Evolutionary conservation across 768 basidiomycete genomes (phyloP), one percentile per base, ranked within the genome.

Genomic region (Lepiota venenata): DNA sequence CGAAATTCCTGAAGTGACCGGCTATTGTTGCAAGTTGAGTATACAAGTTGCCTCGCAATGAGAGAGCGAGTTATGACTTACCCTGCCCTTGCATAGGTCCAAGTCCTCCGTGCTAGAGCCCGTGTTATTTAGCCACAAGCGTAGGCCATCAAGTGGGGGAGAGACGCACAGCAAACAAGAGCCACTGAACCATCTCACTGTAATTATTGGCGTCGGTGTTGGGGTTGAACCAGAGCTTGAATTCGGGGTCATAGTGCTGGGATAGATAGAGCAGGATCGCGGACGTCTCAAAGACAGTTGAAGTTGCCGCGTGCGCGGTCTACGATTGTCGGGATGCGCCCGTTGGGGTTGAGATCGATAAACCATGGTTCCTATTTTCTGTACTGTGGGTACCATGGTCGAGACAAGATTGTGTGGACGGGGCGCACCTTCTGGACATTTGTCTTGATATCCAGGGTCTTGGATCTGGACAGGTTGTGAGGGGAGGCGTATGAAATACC

Each of bases 81-180:
- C 64, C 58, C 71, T 91, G 88, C 27, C 89, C 88, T 74, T 93
- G 89, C 88, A 92, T 93, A n/a, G 91, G 90, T 22, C 89, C 90
- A 20, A 91, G 68, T 21, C 87, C 90, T 1, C 88, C 90, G 64
- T 91, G 88, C 85, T 89, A 64, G 27, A 56, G 54, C 51, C 18
- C 42, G 16, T 32, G 40, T 45, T 25, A 38, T 10, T 14, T 7
- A 2, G 47, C 39, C 12, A 36, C 36, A 29, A 47, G 4, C 16
- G 43, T 22, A 15, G 36, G 14, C 48, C 44, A 12, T 14, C 16
- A 32, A n/a, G n/a, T n/a, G n/a, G 16, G 3, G 6, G 52, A 25
- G 12, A 36, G n/a, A 56, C 65, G 52, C 57, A 86, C 86, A 12
- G 84, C 79, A 59, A 93, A 94, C 74, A 93, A 91, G 48, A 93